Evolutionary conservation across 2,329 filamentous ascomycete species (phyloP).

Genomic region (Ophiostoma ulmi): DNA sequence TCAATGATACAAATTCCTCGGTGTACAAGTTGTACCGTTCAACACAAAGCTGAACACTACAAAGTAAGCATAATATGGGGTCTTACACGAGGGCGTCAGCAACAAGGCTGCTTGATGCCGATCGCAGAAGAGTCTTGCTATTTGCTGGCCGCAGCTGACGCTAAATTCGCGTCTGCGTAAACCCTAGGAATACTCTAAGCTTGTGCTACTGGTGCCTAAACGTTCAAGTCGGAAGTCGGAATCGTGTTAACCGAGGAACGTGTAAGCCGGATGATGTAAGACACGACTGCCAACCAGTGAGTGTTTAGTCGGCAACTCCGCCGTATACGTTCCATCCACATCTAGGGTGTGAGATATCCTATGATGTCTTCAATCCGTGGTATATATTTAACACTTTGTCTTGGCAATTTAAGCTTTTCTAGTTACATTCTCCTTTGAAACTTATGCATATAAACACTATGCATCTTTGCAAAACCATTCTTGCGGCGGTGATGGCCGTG

Average conservation of each 20-base stretch:
- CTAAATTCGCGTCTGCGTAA: background rate
- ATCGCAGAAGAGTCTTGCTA: background rate
- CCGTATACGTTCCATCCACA: background rate
- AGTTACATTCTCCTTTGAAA: background rate
- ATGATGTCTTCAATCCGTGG: background rate
- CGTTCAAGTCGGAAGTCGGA: background rate
- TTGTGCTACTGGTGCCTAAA: no score
- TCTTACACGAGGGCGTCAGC: background rate
- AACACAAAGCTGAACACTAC: no score
- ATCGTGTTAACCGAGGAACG: background rate
- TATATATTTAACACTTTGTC: background rate
- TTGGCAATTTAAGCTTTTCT: background rate
- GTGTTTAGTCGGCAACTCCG: background rate
- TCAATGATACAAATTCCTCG: no score
- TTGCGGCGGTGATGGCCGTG: background rate
- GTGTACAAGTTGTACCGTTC: no score
- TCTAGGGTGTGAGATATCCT: background rate
- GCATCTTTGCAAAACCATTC: background rate
- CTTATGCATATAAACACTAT: background rate
- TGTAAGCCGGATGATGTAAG: background rate
- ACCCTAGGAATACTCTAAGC: no score
- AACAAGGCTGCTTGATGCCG: background rate
- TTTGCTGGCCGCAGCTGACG: background rate
- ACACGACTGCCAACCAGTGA: background rate
- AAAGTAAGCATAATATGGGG: no score